These are phyloP conservation scores for Blastobotrys serpentis DNA, from an alignment of 1,139 yeast species.

Conservation along the genomic window DNA sequence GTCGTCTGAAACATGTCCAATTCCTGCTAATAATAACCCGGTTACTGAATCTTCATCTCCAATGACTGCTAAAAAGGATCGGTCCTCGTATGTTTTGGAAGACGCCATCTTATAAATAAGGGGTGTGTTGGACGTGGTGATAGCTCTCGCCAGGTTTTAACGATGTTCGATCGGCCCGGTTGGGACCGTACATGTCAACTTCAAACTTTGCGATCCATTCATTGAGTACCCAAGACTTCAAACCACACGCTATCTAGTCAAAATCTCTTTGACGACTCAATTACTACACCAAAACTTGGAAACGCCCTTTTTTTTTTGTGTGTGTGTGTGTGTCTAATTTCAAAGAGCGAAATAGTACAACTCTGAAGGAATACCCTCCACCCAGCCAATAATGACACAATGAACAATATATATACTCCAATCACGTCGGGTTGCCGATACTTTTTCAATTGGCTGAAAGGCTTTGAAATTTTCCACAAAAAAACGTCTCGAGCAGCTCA, in stretches of 20 bases:
- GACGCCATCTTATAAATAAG: slow-evolving; percentile 5
- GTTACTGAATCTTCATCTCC: slow-evolving; percentile 98
- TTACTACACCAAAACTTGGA: too few species aligned
- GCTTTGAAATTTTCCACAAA: too few species aligned
- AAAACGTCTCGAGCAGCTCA: neutral
- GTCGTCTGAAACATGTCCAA: slow-evolving; percentile 77
- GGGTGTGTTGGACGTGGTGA: slow-evolving; percentile 7
- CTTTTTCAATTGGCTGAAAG: too few species aligned
- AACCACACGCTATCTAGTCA: neutral
- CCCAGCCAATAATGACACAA: too few species aligned
- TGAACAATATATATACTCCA: too few species aligned
- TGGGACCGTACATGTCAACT: neutral
- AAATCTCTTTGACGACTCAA: too few species aligned
- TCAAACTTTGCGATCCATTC: neutral
- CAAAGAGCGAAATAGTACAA: too few species aligned
- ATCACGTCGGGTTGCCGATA: neutral
- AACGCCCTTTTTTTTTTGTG: too few species aligned
- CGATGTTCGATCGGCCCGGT: slow-evolving; percentile 4
- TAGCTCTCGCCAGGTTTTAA: neutral
- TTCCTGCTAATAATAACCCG: slow-evolving; percentile 92
- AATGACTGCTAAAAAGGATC: slow-evolving; percentile 83
- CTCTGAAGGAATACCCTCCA: too few species aligned
- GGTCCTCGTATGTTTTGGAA: slow-evolving; percentile 29
- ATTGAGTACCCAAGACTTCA: too few species aligned
- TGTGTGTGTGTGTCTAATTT: too few species aligned